A percentile compares a stretch with the other conserved stretches of the same genome.
These are phyloP conservation scores for Eucalyptus curtisii DNA, from an alignment of 345 rosid genomes.

Conservation along the genomic window DNA sequence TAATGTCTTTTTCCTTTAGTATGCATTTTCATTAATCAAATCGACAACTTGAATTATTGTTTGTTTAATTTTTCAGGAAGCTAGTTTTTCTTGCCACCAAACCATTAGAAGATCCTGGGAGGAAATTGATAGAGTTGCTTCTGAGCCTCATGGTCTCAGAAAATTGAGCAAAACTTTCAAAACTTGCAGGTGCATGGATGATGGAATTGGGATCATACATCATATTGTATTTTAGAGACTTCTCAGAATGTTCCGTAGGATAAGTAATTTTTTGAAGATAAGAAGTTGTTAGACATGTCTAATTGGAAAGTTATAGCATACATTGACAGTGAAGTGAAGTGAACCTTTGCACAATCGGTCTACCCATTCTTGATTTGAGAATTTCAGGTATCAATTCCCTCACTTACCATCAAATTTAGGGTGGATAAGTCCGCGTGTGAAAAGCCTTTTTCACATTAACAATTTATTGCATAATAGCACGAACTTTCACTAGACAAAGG, in stretches of 20 bases:
- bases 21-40: neutral
- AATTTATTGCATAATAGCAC: neutral
- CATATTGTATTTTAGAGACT: neutral
- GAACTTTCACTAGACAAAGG: neutral
- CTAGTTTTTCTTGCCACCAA: neutral
- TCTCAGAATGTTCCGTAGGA: neutral
- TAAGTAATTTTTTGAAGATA: neutral
- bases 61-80: neutral
- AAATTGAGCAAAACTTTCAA: neutral
- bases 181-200: neutral
- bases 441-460: neutral
- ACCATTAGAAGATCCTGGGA: neutral
- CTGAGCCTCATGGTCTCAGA: neutral
- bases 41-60: neutral
- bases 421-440: neutral
- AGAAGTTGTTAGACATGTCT: neutral
- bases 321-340: neutral
- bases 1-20: neutral
- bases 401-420: neutral
- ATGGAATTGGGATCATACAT: neutral
- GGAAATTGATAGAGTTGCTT: neutral
- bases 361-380: neutral
- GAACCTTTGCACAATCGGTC: neutral
- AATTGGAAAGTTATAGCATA: neutral
- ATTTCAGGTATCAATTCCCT: neutral